These are phyloP conservation scores for Barnettozyma vustinii DNA, from an alignment of 805 yeast species.

Conservation along the genomic window DNA sequence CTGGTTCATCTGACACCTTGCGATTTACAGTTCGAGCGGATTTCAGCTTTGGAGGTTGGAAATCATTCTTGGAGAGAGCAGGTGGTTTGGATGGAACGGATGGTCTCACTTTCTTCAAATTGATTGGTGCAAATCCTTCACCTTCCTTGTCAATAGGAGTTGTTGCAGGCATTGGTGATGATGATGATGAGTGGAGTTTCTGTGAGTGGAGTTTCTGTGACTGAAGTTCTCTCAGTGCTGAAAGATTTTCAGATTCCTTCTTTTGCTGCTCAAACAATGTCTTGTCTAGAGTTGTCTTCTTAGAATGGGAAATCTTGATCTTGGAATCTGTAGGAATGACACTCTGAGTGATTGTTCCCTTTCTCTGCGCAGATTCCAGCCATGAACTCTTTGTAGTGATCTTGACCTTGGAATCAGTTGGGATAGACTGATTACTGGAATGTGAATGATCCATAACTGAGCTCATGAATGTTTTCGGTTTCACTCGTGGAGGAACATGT, in stretches of 20 bases:
- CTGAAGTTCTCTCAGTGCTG: constrained; percentile 13
- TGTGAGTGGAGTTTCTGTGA: constrained; percentile 11
- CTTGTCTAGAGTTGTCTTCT: constrained; percentile 27
- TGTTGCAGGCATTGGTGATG: not conserved
- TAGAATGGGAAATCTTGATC: constrained; percentile 27
- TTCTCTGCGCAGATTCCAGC: constrained; percentile 19
- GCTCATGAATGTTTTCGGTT: constrained; percentile 6
- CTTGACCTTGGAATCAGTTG: constrained; percentile 6
- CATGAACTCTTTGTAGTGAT: constrained; percentile 11
- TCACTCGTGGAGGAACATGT: constrained; percentile 11
- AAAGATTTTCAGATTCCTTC: constrained; percentile 5
- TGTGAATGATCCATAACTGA: constrained; percentile 10
- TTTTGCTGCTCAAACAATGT: constrained; percentile 14
- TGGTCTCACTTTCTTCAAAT: constrained; percentile 21
- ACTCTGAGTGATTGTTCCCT: constrained; percentile 5
- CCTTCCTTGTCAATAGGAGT: not conserved
- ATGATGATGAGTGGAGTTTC: constrained; percentile 9
- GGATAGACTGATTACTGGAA: constrained; percentile 11
- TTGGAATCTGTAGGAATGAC: constrained; percentile 4
- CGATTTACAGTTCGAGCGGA: not conserved
- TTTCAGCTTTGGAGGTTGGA: constrained; percentile 2
- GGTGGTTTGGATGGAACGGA: constrained; percentile 4
- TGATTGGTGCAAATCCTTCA: constrained; percentile 7
- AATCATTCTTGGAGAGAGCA: not conserved
- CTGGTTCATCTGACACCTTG: constrained; percentile 11